These are phyloP conservation scores for Skeletonema marinoi DNA, from an alignment of 108 stramenopile species.

Conservation along the genomic window DNA sequence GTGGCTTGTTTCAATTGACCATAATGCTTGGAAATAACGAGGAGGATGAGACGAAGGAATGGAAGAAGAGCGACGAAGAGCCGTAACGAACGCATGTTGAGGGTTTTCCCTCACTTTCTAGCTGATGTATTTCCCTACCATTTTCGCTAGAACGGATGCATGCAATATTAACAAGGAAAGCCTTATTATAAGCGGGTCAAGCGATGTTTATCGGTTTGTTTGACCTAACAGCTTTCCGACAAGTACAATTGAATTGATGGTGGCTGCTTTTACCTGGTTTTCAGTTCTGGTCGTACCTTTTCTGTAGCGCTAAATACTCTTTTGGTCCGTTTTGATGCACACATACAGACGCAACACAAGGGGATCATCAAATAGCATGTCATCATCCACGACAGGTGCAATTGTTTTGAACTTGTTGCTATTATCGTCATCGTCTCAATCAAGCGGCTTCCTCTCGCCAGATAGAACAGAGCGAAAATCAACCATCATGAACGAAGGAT, in stretches of 20 bases:
- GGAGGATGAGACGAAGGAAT: neutral
- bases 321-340: neutral
- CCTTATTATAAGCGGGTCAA: neutral
- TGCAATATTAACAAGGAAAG: neutral
- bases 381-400: neutral
- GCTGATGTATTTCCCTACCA: neutral
- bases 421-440: neutral
- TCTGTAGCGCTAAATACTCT: neutral
- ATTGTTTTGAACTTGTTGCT: neutral
- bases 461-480: neutral
- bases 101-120: conserved; percentile 1
- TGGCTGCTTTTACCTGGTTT: too few species aligned
- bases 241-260: neutral
- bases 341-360: neutral
- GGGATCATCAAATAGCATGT: neutral
- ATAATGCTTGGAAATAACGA: neutral
- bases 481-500: neutral
- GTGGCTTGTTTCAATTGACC: neutral
- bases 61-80: neutral
- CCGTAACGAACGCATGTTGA: neutral
- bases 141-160: conserved; percentile 2
- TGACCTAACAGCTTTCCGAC: neutral
- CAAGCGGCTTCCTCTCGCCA: neutral
- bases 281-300: neutral
- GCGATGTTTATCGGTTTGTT: neutral